Percentiles rank a stretch among this genome's conserved stretches.
Evolutionary conservation across 2,329 filamentous ascomycete species (phyloP).

Genomic region (Colletotrichum musicola): DNA sequence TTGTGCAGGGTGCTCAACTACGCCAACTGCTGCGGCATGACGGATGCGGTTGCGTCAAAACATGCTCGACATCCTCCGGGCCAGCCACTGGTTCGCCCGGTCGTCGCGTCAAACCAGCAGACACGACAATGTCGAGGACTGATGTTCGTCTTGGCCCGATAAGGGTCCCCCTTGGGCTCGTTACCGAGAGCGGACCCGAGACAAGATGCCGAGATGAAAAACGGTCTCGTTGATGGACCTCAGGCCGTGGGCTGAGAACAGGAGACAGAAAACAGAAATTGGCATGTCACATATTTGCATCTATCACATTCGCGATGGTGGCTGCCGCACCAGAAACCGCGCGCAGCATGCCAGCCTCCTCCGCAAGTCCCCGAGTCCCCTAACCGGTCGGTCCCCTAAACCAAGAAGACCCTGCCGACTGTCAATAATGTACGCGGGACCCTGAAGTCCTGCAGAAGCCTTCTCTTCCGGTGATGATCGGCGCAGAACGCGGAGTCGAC

Average conservation of each 20-base stretch:
- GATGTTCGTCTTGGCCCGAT: slow-evolving; percentile 14
- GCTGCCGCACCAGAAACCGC: slow-evolving; percentile 10
- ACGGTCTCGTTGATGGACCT: neutral
- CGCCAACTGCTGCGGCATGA: neutral
- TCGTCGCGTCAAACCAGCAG: slow-evolving; percentile 11
- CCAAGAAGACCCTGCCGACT: slow-evolving; percentile 15
- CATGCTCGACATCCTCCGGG: neutral
- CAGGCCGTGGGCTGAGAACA: slow-evolving; percentile 4
- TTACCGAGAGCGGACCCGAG: slow-evolving; percentile 23
- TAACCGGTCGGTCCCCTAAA: neutral
- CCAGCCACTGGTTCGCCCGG: neutral
- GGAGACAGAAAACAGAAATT: neutral
- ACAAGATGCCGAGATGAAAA: neutral
- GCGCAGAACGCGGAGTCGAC: slow-evolving; percentile 13
- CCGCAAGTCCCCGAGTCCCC: slow-evolving; percentile 15
- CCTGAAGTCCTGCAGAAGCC: slow-evolving; percentile 20
- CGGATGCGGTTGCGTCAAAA: slow-evolving; percentile 22
- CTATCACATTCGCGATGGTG: slow-evolving; percentile 19
- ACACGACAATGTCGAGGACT: neutral
- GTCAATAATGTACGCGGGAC: slow-evolving; percentile 22
- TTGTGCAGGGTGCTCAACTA: neutral
- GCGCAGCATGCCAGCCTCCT: slow-evolving; percentile 6
- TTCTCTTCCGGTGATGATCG: slow-evolving; percentile 10
- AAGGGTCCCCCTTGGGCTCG: slow-evolving; percentile 19
- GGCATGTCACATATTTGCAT: slow-evolving; percentile 4